Base-by-base conservation (phyloP, 1,139 yeast genomes). In the Trichomonascaceae sp. region DNA sequence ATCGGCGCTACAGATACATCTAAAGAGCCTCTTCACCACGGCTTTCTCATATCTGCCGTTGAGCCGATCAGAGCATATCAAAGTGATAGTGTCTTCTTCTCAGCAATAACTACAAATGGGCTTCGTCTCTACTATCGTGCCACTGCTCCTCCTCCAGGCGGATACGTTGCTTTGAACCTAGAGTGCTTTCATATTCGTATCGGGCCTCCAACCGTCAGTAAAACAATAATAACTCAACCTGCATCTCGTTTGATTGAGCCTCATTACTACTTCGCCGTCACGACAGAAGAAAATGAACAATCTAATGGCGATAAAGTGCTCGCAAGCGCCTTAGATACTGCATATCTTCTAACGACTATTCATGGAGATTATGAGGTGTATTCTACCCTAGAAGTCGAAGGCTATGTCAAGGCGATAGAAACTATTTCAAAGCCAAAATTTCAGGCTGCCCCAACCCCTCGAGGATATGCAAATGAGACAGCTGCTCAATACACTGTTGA, bases 381-480 rank as follows among this genome's bases (percentile, higher is more conserved):
- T 27, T 47, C 45, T 12, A 38, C 47, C 13, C 22, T 87, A 52
- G 84, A 80, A 46, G 78, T 82, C 18, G 81, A 81, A 55, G 82
- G 83, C 1, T 73, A 75, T n/a, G 83, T 89, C 39, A 91, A 85
- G 63, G 88, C 86, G 54, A 83, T 90, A 59, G 79, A 83, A 38
- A 86, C 84, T 58, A 68, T 89, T 51, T 44, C 54, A 9, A 81
- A 89, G 0, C 83, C 89, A 18, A 73, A 84, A 1, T 84, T 84
- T 76, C 82, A 82, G 65, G 89, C 95, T 0, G 79, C 91, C 0
- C 71, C 79, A 46, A 80, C 80, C 49, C 95, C 95, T 15, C 81
- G 77, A 62, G 96, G 96, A 1, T 88, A 84, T 66, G 81, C 90
- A 4, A 91, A 91, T 66, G 83, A 84, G 58, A 82, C 87, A 64